Evolutionary conservation across 495 filamentous ascomycete species (phyloP).

Genomic region (Xylaria acuta): DNA sequence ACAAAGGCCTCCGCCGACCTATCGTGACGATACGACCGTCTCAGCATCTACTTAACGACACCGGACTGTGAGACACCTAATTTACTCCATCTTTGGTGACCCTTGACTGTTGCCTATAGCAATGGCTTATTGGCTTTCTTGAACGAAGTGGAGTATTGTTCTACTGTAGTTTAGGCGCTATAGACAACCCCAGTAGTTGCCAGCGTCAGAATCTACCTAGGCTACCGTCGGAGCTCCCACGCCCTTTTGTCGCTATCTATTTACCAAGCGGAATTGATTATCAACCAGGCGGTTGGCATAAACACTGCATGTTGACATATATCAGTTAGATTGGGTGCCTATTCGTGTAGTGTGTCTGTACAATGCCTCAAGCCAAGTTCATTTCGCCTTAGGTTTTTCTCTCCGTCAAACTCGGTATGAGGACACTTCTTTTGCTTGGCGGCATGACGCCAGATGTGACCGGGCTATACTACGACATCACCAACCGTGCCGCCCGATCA

Average conservation of each 20-base stretch:
- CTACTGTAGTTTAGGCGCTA: background rate
- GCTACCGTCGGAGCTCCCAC: background rate
- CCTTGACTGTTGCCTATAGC: too few relatives aligned
- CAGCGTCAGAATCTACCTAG: background rate
- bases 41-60: too few relatives aligned
- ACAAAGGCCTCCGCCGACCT: too few relatives aligned
- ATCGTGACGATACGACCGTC: too few relatives aligned
- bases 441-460: slow-evolving; percentile 33
- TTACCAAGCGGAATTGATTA: background rate
- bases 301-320: background rate
- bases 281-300: background rate
- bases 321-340: background rate
- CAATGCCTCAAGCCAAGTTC: background rate
- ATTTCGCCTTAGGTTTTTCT: background rate
- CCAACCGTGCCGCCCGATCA: slow-evolving; percentile 28
- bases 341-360: background rate
- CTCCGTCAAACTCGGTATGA: background rate
- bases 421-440: slow-evolving; percentile 20
- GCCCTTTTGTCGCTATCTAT: background rate
- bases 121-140: too few relatives aligned
- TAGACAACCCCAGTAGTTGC: too few relatives aligned
- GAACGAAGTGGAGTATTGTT: too few relatives aligned
- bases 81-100: too few relatives aligned
- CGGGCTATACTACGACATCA: slow-evolving; percentile 31
- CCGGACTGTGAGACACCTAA: too few relatives aligned